A percentile compares a stretch with the other conserved stretches of the same genome.
Conservation (phyloP, 2,329 filamentous ascomycete genomes). For the Podosphaera fusca region DNA sequence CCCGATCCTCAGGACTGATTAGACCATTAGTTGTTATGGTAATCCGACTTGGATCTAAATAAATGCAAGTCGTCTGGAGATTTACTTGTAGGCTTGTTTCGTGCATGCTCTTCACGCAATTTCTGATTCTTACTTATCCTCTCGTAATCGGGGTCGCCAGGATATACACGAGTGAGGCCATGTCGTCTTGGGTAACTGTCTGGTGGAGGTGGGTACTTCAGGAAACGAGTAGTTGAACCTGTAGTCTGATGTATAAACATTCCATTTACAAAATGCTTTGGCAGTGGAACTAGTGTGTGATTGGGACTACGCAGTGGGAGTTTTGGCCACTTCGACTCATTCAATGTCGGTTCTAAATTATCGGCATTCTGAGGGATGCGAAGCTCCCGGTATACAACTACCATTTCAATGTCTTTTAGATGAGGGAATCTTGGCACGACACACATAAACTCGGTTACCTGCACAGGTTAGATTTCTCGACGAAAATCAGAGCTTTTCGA, state of each 20-base stretch:
- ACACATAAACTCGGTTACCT: constrained; percentile 39
- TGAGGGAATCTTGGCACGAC: constrained; percentile 34
- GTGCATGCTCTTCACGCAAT: constrained; percentile 14
- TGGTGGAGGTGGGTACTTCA: constrained; percentile 26
- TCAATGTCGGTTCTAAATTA: neutral
- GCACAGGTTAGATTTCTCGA: constrained; percentile 5
- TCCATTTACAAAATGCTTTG: constrained; percentile 36
- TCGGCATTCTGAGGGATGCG: constrained; percentile 5
- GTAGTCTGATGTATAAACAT: constrained; percentile 27
- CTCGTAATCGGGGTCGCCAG: constrained; percentile 33
- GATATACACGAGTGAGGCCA: constrained; percentile 28
- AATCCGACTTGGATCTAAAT: too few species aligned
- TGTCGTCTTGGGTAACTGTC: constrained; percentile 28
- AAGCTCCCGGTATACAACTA: constrained; percentile 33
- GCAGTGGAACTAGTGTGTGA: constrained; percentile 29
- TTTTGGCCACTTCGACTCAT: constrained; percentile 31
- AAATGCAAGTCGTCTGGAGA: too few species aligned
- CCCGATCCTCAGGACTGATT: neutral
- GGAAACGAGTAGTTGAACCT: constrained; percentile 23
- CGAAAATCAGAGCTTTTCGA: neutral
- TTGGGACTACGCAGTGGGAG: constrained; percentile 31
- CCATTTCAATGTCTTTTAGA: constrained; percentile 29
- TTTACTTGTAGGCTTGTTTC: too few species aligned
- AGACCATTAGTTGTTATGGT: too few species aligned
- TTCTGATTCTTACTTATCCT: constrained; percentile 32